Conservation (phyloP, 805 yeast genomes). For the Pichia deserticola region DNA sequence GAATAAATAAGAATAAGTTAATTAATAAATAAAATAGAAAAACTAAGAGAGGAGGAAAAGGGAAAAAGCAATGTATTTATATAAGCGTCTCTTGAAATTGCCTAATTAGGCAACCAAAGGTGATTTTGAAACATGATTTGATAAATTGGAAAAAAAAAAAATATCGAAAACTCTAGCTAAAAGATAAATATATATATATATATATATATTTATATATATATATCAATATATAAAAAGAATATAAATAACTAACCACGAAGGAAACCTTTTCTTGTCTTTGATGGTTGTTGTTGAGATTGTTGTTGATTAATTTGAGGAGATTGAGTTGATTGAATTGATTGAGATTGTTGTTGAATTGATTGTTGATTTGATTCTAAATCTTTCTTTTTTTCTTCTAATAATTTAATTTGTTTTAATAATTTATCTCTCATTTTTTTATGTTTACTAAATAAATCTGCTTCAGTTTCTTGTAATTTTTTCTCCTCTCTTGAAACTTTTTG, state of each 20-base stretch:
- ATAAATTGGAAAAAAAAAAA: neutral
- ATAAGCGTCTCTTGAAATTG: neutral
- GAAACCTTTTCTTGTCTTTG: slow-evolving; percentile 73
- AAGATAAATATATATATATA: too few relatives aligned
- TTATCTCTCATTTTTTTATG: slow-evolving; percentile 98
- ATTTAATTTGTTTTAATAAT: slow-evolving; percentile 76
- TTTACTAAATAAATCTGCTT: slow-evolving; percentile 89
- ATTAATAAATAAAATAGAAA: neutral
- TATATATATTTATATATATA: too few relatives aligned
- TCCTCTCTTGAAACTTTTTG: slow-evolving; percentile 96
- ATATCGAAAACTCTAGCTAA: neutral
- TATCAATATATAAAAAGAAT: neutral
- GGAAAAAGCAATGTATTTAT: neutral
- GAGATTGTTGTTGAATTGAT: slow-evolving; percentile 21
- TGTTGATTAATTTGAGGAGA: slow-evolving; percentile 2
- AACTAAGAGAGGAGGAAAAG: neutral
- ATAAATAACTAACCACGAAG: slow-evolving; percentile 39
- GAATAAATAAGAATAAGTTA: too few relatives aligned
- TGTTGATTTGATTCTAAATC: slow-evolving; percentile 50
- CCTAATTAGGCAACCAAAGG: slow-evolving; percentile 19
- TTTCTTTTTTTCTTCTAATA: slow-evolving; percentile 84
- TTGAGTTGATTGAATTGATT: slow-evolving; percentile 13
- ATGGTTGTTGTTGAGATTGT: slow-evolving; percentile 32
- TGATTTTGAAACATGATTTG: slow-evolving; percentile 5
- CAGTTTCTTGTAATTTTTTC: slow-evolving; percentile 92